Evolutionary conservation across 176 grass and related monocot genomes (phyloP).

Genomic region (Juncus effusus): DNA sequence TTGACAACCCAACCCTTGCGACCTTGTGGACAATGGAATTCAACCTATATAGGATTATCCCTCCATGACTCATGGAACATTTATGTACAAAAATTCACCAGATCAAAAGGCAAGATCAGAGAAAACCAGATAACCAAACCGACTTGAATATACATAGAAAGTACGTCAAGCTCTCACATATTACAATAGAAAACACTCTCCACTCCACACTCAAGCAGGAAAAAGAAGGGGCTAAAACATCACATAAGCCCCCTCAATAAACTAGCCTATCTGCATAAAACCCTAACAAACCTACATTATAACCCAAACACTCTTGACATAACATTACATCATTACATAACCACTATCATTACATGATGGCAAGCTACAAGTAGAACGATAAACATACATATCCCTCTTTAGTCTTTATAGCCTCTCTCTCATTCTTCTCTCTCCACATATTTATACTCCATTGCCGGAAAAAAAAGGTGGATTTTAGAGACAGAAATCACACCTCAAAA

Average conservation of each 20-base stretch:
- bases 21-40: too few species aligned
- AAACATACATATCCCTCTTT: neutral
- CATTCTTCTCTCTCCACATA: constrained; percentile 15
- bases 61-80: too few species aligned
- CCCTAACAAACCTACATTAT: neutral
- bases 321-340: neutral
- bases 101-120: too few species aligned
- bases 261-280: constrained; percentile 20
- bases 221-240: neutral
- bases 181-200: neutral
- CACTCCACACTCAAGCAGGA: neutral
- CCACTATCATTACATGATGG: constrained; percentile 3
- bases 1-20: too few species aligned
- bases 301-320: constrained; percentile 3
- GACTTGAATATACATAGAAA: too few species aligned
- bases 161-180: too few species aligned
- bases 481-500: constrained; percentile 54
- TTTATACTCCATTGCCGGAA: constrained; percentile 26
- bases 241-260: neutral
- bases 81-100: too few species aligned
- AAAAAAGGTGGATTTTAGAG: constrained; percentile 40
- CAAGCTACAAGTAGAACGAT: constrained; percentile 27
- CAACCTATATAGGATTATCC: too few species aligned
- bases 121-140: too few species aligned
- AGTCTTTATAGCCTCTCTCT: constrained; percentile 10